A percentile compares a stretch with the other conserved stretches of the same genome.
Conservation (phyloP, 2,329 filamentous ascomycete genomes). For the Fusarium luffae region DNA sequence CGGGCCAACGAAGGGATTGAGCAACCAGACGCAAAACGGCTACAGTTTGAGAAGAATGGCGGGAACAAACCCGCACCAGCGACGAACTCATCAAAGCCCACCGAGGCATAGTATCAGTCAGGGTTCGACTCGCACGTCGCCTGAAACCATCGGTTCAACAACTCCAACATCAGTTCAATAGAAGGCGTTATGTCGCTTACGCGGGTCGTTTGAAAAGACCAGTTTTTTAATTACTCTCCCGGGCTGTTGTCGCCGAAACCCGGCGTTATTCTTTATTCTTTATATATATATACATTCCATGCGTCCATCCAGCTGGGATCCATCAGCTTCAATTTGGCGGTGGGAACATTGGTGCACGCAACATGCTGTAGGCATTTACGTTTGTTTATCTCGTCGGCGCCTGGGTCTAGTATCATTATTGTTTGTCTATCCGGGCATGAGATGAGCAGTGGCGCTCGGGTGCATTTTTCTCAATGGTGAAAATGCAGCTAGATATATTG, state of each 20-base stretch:
- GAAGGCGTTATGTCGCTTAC: slow-evolving; percentile 8
- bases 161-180: neutral
- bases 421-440: slow-evolving; percentile 1
- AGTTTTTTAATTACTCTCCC: slow-evolving; percentile 6
- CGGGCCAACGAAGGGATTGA: slow-evolving; percentile 49
- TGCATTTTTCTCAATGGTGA: neutral
- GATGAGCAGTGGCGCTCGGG: neutral
- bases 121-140: neutral
- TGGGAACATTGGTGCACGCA: neutral
- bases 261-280: slow-evolving; percentile 19
- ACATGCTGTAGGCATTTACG: slow-evolving; percentile 1
- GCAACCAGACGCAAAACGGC: slow-evolving; percentile 50
- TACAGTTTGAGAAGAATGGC: slow-evolving; percentile 47
- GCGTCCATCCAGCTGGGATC: neutral
- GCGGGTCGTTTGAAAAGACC: slow-evolving; percentile 9
- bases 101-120: slow-evolving; percentile 18
- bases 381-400: slow-evolving; percentile 14
- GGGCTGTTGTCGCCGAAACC: neutral
- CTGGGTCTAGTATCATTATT: slow-evolving; percentile 14
- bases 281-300: neutral
- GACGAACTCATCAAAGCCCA: slow-evolving; percentile 12
- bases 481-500: slow-evolving; percentile 22
- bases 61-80: slow-evolving; percentile 23
- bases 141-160: neutral
- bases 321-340: slow-evolving; percentile 2